Percentiles rank a stretch among this genome's conserved stretches.
Conservation (phyloP, 805 yeast species). For the Lachancea quebecensis region DNA sequence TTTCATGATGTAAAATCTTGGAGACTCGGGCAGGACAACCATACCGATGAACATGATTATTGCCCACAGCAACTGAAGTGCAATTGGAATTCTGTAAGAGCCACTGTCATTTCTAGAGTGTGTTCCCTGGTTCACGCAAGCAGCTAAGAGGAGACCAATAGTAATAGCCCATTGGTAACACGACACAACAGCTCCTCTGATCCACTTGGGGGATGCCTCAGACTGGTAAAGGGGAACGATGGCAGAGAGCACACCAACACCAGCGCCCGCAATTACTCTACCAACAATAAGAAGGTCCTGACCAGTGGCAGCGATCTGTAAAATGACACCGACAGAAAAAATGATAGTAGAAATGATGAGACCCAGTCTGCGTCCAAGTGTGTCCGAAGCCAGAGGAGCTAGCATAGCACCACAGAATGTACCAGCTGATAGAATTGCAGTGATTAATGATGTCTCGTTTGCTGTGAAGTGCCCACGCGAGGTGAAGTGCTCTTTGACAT, state of each 20-base stretch:
- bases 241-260: slow-evolving; percentile 69
- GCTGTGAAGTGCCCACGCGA: slow-evolving; percentile 33
- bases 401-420: slow-evolving; percentile 60
- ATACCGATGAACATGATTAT: slow-evolving; percentile 34
- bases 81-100: slow-evolving; percentile 52
- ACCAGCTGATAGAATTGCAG: slow-evolving; percentile 69
- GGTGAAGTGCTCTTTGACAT: slow-evolving; percentile 40
- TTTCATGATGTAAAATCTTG: slow-evolving; percentile 56
- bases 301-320: slow-evolving; percentile 41
- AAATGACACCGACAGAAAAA: slow-evolving; percentile 47
- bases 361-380: slow-evolving; percentile 47
- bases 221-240: slow-evolving; percentile 72
- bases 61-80: slow-evolving; percentile 49
- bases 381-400: slow-evolving; percentile 53
- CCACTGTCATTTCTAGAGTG: slow-evolving; percentile 36
- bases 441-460: slow-evolving; percentile 50
- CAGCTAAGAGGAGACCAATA: slow-evolving; percentile 64
- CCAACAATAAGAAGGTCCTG: slow-evolving; percentile 53
- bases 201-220: slow-evolving; percentile 73
- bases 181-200: slow-evolving; percentile 71
- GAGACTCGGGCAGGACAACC: slow-evolving; percentile 65
- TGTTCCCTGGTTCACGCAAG: slow-evolving; percentile 59
- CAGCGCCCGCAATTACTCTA: slow-evolving; percentile 61
- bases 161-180: slow-evolving; percentile 70
- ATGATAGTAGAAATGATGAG: slow-evolving; percentile 38